Conservation (phyloP, 768 basidiomycete species). For the Termitomyces sp. region DNA sequence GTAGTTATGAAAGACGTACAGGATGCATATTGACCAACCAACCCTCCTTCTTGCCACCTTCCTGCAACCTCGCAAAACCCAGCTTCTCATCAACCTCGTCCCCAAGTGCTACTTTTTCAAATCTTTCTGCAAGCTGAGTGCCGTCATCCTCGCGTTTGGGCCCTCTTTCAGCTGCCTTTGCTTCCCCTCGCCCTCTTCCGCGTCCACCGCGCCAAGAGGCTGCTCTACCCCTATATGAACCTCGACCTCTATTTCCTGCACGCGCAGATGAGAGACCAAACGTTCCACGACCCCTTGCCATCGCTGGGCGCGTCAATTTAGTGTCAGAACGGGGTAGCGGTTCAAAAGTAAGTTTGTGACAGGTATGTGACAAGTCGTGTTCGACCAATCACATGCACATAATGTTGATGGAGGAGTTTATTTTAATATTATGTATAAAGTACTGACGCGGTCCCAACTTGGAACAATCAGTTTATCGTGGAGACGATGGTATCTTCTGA, state of each 20-base stretch:
- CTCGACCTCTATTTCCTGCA: constrained; percentile 40
- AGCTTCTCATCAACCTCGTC: constrained; percentile 95
- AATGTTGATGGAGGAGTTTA: too few species aligned
- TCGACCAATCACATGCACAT: neutral
- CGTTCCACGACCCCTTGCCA: constrained; percentile 51
- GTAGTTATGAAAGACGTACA: constrained; percentile 39
- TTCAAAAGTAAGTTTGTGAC: constrained; percentile 4
- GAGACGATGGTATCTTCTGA: too few species aligned
- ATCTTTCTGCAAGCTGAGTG: constrained; percentile 78
- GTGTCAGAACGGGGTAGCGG: neutral
- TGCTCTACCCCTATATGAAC: constrained; percentile 46
- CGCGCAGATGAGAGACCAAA: constrained; percentile 57
- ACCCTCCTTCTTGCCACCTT: constrained; percentile 75
- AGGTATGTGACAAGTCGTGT: constrained; percentile 17
- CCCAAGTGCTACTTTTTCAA: constrained; percentile 69
- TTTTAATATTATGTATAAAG: too few species aligned
- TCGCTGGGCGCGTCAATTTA: constrained; percentile 18
- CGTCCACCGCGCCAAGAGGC: constrained; percentile 52
- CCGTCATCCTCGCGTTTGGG: constrained; percentile 87
- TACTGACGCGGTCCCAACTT: too few species aligned
- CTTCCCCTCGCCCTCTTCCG: constrained; percentile 49
- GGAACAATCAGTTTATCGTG: too few species aligned
- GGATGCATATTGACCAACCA: constrained; percentile 99
- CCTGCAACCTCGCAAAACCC: constrained; percentile 79
- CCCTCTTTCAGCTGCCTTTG: constrained; percentile 41